phyloP scores from a whole-genome alignment of 139 green algal species.

The Astrephomene gubernaculifera region DNA sequence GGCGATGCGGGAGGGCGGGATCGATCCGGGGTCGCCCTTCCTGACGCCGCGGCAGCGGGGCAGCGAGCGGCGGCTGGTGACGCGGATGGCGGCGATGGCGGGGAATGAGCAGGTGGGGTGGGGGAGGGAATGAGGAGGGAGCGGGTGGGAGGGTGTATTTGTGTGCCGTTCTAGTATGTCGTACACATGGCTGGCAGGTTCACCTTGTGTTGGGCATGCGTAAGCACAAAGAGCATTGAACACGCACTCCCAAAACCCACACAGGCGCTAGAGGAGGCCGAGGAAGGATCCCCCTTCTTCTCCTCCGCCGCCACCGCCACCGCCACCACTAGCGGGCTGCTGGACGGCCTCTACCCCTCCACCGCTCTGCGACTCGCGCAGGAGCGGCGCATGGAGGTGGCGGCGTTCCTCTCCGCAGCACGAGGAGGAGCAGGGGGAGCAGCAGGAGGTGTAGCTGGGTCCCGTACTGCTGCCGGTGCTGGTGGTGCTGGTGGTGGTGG shows the following conservation, averaged over 20 bases:
- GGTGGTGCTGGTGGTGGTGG: not conserved
- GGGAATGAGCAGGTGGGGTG: conserved; percentile 49
- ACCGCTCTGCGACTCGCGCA: not conserved
- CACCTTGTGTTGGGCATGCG: not conserved
- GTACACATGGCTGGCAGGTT: not conserved
- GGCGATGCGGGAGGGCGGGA: conserved; percentile 24
- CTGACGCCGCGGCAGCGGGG: conserved; percentile 46
- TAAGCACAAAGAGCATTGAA: not conserved
- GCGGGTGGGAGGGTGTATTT: not conserved
- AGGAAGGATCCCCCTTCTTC: not conserved
- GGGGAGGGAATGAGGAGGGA: no score
- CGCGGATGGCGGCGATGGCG: conserved; percentile 52
- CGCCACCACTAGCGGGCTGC: not conserved
- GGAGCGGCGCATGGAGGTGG: conserved; percentile 12
- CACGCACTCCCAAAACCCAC: not conserved
- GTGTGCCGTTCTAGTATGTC: not conserved
- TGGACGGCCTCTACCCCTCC: conserved; percentile 33
- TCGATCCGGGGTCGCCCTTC: conserved; percentile 54
- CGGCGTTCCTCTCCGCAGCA: not conserved
- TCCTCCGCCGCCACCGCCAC: not conserved
- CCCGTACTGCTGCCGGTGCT: not conserved
- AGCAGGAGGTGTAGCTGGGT: not conserved
- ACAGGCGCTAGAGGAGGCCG: not conserved
- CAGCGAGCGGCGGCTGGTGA: conserved; percentile 51
- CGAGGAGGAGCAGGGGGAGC: not conserved